These are phyloP conservation scores for Blepharisma undulans DNA, from an alignment of 169 alveolate genomes.

Conservation along the genomic window DNA sequence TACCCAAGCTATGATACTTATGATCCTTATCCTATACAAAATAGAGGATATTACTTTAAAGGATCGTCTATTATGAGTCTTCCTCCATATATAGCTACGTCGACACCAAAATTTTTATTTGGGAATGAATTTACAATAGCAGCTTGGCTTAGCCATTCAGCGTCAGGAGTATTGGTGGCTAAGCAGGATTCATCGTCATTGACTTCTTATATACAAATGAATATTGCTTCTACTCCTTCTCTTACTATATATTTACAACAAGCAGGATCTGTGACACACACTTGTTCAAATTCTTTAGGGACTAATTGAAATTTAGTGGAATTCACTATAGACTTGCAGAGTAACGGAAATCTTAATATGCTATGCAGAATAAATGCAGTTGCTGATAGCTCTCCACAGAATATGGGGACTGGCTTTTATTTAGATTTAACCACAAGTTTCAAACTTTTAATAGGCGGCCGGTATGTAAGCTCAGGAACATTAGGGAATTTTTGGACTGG, in stretches of 20 bases:
- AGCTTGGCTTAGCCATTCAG: not conserved
- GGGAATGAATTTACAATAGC: not conserved
- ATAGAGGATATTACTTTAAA: conserved; percentile 17
- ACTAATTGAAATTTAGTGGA: not conserved
- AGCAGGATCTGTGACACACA: not conserved
- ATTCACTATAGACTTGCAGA: not conserved
- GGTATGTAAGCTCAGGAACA: not conserved
- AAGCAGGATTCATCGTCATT: not conserved
- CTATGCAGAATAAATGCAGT: not conserved
- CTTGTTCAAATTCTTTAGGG: not conserved
- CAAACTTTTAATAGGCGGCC: not conserved
- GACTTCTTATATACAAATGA: not conserved
- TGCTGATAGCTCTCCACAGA: not conserved
- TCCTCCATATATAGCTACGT: not conserved
- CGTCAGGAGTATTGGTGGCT: not conserved
- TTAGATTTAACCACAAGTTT: not conserved
- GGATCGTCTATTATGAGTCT: not conserved
- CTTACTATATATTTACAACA: not conserved
- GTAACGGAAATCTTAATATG: not conserved
- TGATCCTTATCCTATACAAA: conserved; percentile 21
- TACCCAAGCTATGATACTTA: not conserved
- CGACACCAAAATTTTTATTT: not conserved
- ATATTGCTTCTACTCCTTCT: not conserved
- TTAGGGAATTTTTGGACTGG: not conserved
- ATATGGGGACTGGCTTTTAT: conserved; percentile 3